Percentiles rank a stretch among this genome's conserved stretches.
phyloP scores from a whole-genome alignment of 306 rosid species.

The Parietaria judaica region DNA sequence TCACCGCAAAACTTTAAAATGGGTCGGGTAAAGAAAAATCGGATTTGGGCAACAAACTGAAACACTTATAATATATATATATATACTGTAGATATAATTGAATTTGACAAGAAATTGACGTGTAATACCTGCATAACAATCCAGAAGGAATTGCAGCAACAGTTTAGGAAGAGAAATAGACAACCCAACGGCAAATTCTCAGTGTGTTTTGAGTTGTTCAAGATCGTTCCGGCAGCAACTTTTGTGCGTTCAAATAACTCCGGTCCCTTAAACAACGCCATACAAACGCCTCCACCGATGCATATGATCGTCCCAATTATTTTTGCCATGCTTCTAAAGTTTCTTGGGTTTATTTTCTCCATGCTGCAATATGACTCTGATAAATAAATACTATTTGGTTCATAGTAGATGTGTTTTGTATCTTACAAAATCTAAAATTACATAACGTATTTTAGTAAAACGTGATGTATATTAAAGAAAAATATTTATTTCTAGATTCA shows the following conservation, averaged over 20 bases:
- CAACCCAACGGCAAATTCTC: constrained; percentile 19
- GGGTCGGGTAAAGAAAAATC: no score
- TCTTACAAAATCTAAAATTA: no score
- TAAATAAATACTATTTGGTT: no score
- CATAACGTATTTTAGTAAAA: no score
- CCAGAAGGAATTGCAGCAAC: constrained; percentile 23
- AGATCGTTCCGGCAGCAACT: not conserved
- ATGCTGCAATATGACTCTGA: not conserved
- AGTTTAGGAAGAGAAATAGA: constrained; percentile 14
- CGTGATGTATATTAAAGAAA: no score
- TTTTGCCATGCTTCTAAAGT: constrained; percentile 5
- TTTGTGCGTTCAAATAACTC: not conserved
- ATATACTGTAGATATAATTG: not conserved
- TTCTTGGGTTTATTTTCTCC: constrained; percentile 8
- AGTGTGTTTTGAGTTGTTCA: not conserved
- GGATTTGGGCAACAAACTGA: not conserved
- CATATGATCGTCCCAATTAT: not conserved
- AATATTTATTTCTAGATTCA: no score
- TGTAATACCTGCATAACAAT: constrained; percentile 24
- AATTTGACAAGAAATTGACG: not conserved
- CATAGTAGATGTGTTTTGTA: no score
- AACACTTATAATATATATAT: not conserved
- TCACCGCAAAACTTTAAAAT: no score
- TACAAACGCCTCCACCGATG: constrained; percentile 5
- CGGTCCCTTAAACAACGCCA: constrained; percentile 1